Conservation (phyloP, 345 rosid species). For the Gossypium stocksii region DNA sequence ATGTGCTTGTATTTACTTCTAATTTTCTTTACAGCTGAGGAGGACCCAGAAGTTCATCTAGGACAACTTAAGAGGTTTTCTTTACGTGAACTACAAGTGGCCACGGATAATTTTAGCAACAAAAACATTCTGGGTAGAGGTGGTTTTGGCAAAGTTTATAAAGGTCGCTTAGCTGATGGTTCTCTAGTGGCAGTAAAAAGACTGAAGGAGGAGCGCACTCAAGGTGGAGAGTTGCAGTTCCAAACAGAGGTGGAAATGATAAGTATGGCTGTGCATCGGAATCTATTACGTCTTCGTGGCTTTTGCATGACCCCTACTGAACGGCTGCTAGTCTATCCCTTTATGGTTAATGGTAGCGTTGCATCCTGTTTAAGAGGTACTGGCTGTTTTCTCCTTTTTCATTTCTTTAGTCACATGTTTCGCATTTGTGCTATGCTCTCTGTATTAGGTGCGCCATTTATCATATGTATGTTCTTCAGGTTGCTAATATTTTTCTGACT, state of each 20-base stretch:
- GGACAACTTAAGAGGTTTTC: constrained; percentile 91
- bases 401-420: not conserved
- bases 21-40: constrained; percentile 66
- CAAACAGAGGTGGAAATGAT: constrained; percentile 96
- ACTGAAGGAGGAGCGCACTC: constrained; percentile 83
- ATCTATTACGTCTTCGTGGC: constrained; percentile 78
- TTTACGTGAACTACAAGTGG: constrained; percentile 80
- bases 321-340: constrained; percentile 85
- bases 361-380: constrained; percentile 94
- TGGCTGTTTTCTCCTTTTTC: not conserved
- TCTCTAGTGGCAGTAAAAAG: constrained; percentile 83
- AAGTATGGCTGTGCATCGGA: constrained; percentile 93
- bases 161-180: constrained; percentile 81
- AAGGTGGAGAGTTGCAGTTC: constrained; percentile 85
- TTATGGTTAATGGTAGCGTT: constrained; percentile 87
- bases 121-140: constrained; percentile 77
- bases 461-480: not conserved
- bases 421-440: not conserved
- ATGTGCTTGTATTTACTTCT: constrained; percentile 7
- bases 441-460: not conserved
- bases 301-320: constrained; percentile 98
- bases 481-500: not conserved
- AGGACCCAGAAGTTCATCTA: constrained; percentile 89
- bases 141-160: constrained; percentile 90
- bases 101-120: constrained; percentile 74